Conservation (phyloP, 2,329 filamentous ascomycete species). For the Aurifilum marmelostoma region DNA sequence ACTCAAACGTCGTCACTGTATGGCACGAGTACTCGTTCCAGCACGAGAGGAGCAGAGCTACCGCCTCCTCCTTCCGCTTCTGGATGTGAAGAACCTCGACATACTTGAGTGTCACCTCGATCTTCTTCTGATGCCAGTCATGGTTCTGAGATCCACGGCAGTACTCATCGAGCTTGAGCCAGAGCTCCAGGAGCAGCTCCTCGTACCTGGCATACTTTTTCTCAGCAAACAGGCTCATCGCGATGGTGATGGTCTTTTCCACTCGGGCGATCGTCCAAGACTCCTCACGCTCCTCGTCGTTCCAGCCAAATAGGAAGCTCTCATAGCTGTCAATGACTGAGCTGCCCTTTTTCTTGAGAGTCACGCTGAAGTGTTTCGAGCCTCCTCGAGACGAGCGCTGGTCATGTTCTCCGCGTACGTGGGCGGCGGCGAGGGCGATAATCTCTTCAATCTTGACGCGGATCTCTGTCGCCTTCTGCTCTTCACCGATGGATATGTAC, state of each 20-base stretch:
- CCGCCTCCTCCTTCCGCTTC: constrained; percentile 11
- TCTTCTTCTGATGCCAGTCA: constrained; percentile 19
- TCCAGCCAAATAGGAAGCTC: not conserved
- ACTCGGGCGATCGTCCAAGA: constrained; percentile 6
- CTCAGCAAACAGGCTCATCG: not conserved
- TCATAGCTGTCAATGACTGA: constrained; percentile 8
- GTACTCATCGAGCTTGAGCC: constrained; percentile 14
- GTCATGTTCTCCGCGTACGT: not conserved
- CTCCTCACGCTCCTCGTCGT: not conserved
- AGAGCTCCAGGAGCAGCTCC: constrained; percentile 9
- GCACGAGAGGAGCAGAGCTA: constrained; percentile 10
- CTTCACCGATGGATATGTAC: constrained; percentile 3
- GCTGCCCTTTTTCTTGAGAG: constrained; percentile 1
- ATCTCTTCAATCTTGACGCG: constrained; percentile 7
- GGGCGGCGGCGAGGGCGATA: not conserved
- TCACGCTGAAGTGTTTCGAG: constrained; percentile 4
- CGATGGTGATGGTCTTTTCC: constrained; percentile 4
- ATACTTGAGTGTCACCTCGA: constrained; percentile 9
- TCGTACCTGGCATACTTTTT: constrained; percentile 8
- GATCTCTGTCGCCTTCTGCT: constrained; percentile 6
- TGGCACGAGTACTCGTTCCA: constrained; percentile 13
- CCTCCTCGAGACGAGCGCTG: not conserved
- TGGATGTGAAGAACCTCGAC: constrained; percentile 15
- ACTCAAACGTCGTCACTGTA: not conserved
- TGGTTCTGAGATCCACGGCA: constrained; percentile 13